Evolutionary conservation across 2,329 filamentous ascomycete species (phyloP), one percentile per base, ranked within the genome.

Genomic region (Septoria linicola): DNA sequence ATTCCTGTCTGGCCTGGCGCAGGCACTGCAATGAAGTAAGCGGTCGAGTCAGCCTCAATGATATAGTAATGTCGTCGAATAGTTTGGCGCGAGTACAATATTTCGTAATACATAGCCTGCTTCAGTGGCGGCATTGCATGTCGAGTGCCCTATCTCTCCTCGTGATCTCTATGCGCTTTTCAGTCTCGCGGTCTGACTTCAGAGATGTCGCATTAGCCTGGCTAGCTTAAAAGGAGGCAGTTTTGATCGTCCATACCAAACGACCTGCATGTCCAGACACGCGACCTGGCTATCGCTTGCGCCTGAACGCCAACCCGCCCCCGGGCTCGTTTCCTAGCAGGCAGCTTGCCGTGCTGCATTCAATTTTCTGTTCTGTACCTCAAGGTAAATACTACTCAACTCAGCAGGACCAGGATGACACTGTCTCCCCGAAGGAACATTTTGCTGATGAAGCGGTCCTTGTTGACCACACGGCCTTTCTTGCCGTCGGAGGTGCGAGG

Each of bases 391-490:
- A 35, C 34, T 27, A 16, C 54, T 59, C 57, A 57, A 76, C 87
- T 92, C 67, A 95, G 77, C 63, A 95, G 76, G 54, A 95, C 89
- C 61, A 95, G 76, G 65, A 95, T 92, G 60, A 95, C 89, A 39
- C 87, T 90, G 69, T 95, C 89, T 54, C 89, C 89, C 70, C 89
- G 79, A 59, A 95, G 73, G 71, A 95, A 95, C 91, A 96, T 92
- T 78, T 96, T 96, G 80, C 89, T 95, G 67, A 97, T 93, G 73
- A 96, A 96, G 35, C 93, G 80, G 73, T 99, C 93, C 82, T 97
- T 96, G 77, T 99, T 99, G 57, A 97, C 89, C 37, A 87, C 84
- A 65, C 87, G 79, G 49, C 91, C 91, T 75, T 90, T 91, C 78
- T 92, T 93, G 60, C 92, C 92, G 60, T 85, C 86, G 17, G 87